A percentile compares a stretch with the other conserved stretches of the same genome.
phyloP scores from a whole-genome alignment of 2,329 filamentous ascomycete genomes.

The Penicillium sp. region DNA sequence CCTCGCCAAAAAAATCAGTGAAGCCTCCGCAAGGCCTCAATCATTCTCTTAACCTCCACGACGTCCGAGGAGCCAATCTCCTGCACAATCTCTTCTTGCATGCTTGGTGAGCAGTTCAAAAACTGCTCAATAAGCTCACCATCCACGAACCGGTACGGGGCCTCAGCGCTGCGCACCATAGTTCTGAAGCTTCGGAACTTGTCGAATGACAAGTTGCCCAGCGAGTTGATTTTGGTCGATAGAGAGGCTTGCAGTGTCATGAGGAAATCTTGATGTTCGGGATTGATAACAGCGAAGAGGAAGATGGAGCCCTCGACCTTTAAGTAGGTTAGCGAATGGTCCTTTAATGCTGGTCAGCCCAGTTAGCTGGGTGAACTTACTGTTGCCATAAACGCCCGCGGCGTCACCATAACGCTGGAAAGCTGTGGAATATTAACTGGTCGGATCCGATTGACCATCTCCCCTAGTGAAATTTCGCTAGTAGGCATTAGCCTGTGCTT shows the following conservation, averaged over 20 bases:
- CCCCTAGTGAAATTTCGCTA: slow-evolving; percentile 80
- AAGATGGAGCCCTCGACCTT: slow-evolving; percentile 90
- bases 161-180: slow-evolving; percentile 65
- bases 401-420: slow-evolving; percentile 66
- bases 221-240: slow-evolving; percentile 61
- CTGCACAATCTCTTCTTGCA: slow-evolving; percentile 54
- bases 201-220: slow-evolving; percentile 73
- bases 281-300: slow-evolving; percentile 76
- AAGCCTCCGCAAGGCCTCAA: slow-evolving; percentile 55
- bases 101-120: slow-evolving; percentile 63
- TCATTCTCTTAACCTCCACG: slow-evolving; percentile 60
- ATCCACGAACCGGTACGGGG: slow-evolving; percentile 84
- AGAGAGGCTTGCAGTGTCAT: slow-evolving; percentile 76
- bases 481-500: slow-evolving; percentile 67
- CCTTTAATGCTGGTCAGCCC: background rate
- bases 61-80: slow-evolving; percentile 52
- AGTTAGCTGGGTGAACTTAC: slow-evolving; percentile 53
- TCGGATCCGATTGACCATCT: slow-evolving; percentile 88
- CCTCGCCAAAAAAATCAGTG: slow-evolving; percentile 26
- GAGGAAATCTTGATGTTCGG: slow-evolving; percentile 71
- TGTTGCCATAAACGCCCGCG: slow-evolving; percentile 83
- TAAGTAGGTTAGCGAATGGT: background rate
- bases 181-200: slow-evolving; percentile 80
- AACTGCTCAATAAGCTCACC: slow-evolving; percentile 88
- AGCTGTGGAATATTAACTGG: slow-evolving; percentile 66